Base-by-base conservation (phyloP, 169 alveolate species). In the Hepatocystis sp. region DNA sequence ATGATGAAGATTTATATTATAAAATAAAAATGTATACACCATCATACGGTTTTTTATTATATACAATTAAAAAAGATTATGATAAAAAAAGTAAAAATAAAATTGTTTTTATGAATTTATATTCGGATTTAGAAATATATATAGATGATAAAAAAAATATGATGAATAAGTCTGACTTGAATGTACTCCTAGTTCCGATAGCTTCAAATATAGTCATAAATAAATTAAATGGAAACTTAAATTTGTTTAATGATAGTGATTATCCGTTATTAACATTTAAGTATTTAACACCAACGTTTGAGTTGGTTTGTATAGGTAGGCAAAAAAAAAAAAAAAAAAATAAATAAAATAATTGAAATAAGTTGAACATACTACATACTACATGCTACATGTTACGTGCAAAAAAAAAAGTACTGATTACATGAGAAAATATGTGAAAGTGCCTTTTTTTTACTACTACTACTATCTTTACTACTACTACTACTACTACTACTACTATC, bases 51-150 rank as follows among this genome's bases (percentile, higher is more conserved):
- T 71, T 71, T 53, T 51, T 71, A 23, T 25, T 71, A 23, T 71
- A 71, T 71, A 65, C 86, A 5, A 58, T 71, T 44, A 71, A 71
- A n/a, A 71, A 58, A 19, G 86, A 71, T 36, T 71, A 71, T 63
- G 86, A 71, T 39, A 71, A 71, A 36, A 56, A 60, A 36, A 71
- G 30, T 49, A 71, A 71, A 32, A 71, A 71, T 64, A 71, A 71
- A 47, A 23, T 71, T 10, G 30, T 71, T 44, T 71, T 71, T 56
- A 71, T 71, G 86, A 71, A 71, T 19, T 51, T 71, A 8, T 58
- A 71, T 21, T 71, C 86, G 0, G 86, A 71, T 13, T 30, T 71
- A 13, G 86, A 71, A 30, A n/a, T 53, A 0, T 71, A 71, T 58
- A 39, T 71, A 13, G 86, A 71, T 51, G 86, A 71, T 63, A 71